Evolutionary conservation across 2,329 filamentous ascomycete genomes (phyloP).

Genomic region (Bipolaris zeicola): DNA sequence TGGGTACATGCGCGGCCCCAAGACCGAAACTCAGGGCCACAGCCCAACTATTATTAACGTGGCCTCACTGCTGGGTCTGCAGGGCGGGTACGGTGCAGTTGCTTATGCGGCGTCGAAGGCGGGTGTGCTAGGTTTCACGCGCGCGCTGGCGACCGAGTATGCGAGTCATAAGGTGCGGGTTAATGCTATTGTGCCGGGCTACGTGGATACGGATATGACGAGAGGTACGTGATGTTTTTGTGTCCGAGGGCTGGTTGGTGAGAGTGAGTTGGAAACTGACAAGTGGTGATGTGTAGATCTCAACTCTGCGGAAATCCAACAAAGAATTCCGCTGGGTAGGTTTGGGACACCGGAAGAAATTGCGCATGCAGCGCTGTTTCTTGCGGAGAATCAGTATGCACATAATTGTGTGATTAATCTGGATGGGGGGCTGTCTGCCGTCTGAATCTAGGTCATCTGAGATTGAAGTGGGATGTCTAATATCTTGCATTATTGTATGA

Average conservation of each 20-base stretch:
- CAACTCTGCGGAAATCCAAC: conserved; percentile 39
- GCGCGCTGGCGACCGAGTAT: conserved; percentile 68
- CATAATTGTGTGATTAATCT: conserved; percentile 87
- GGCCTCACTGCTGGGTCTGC: conserved; percentile 73
- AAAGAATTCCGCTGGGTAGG: conserved; percentile 67
- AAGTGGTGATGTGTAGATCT: conserved; percentile 48
- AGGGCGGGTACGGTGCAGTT: conserved; percentile 71
- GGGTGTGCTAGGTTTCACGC: conserved; percentile 73
- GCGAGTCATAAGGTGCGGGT: conserved; percentile 68
- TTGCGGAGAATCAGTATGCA: conserved; percentile 78
- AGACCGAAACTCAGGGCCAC: conserved; percentile 17
- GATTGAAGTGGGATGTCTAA: neutral
- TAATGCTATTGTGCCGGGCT: conserved; percentile 82
- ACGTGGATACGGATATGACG: conserved; percentile 82
- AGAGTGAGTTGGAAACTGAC: neutral
- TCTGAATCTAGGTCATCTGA: conserved; percentile 23
- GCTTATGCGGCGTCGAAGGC: conserved; percentile 82
- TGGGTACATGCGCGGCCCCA: neutral
- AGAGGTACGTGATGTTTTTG: conserved; percentile 56
- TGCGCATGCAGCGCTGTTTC: conserved; percentile 80
- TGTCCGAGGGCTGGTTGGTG: neutral
- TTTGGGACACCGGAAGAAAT: conserved; percentile 74
- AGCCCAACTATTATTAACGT: conserved; percentile 74
- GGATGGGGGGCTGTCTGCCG: conserved; percentile 80
- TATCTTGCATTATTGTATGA: neutral